phyloP scores from a whole-genome alignment of 2,329 filamentous ascomycete species.

The Tolypocladium sp. region DNA sequence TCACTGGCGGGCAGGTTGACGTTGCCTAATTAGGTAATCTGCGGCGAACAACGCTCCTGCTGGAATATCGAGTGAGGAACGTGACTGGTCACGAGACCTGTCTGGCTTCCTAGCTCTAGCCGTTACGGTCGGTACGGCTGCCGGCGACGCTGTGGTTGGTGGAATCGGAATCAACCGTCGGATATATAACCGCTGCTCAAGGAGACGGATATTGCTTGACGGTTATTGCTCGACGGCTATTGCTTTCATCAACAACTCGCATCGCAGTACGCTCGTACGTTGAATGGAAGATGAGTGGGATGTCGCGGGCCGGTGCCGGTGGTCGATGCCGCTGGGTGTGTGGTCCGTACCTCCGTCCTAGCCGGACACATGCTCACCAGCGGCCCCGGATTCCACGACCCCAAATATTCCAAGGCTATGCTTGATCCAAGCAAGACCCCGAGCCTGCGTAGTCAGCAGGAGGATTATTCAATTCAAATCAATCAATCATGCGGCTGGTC shows the following conservation, averaged over 20 bases:
- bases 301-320: neutral
- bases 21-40: neutral
- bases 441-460: neutral
- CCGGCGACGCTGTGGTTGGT: neutral
- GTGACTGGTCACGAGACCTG: neutral
- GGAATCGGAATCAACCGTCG: neutral
- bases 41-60: neutral
- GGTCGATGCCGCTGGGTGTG: neutral
- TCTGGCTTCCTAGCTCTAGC: neutral
- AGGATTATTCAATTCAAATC: neutral
- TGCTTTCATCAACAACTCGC: neutral
- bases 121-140: too few species aligned
- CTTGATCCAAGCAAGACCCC: neutral
- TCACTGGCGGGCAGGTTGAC: neutral
- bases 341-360: neutral
- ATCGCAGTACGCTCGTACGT: neutral
- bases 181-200: neutral
- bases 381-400: neutral
- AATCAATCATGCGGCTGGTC: neutral
- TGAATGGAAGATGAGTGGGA: neutral
- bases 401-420: neutral
- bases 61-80: neutral
- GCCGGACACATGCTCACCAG: neutral
- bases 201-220: neutral
- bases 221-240: neutral